Percentiles rank a stretch among this genome's conserved stretches.
These are phyloP conservation scores for Fonsecaea nubica DNA, from an alignment of 2,329 filamentous ascomycete species.

Conservation along the genomic window DNA sequence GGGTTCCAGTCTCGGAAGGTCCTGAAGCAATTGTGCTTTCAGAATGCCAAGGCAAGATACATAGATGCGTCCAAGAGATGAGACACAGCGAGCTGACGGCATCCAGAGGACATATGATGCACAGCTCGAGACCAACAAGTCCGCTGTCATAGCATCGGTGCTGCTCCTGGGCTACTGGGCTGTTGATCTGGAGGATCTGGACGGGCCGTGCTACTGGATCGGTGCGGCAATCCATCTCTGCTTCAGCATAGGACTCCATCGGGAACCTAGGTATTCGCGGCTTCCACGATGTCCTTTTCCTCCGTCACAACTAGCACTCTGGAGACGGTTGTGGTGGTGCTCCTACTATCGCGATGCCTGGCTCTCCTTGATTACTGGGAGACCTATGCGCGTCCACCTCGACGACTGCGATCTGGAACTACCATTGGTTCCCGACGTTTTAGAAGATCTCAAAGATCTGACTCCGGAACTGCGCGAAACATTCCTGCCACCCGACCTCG, in stretches of 20 bases:
- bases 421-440: constrained; percentile 42
- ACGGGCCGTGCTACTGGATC: constrained; percentile 56
- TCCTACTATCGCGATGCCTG: constrained; percentile 52
- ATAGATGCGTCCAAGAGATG: background rate
- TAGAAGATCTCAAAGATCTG: constrained; percentile 39
- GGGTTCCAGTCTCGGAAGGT: constrained; percentile 46
- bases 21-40: constrained; percentile 48
- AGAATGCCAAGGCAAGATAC: constrained; percentile 46
- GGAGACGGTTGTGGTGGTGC: constrained; percentile 53
- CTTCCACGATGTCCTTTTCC: constrained; percentile 34
- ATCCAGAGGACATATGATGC: constrained; percentile 22
- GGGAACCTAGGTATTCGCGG: constrained; percentile 40
- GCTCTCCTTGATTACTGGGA: constrained; percentile 49
- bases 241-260: constrained; percentile 54
- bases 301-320: constrained; percentile 42
- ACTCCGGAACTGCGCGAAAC: constrained; percentile 19
- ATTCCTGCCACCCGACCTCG: constrained; percentile 40
- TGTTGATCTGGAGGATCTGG: constrained; percentile 50
- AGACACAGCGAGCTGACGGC: background rate
- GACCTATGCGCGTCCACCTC: constrained; percentile 49
- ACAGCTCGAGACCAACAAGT: constrained; percentile 48
- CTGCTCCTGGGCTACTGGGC: constrained; percentile 54
- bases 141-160: constrained; percentile 51
- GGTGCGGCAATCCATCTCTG: constrained; percentile 54
- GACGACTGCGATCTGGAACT: constrained; percentile 48